phyloP scores from a whole-genome alignment of 2,329 filamentous ascomycete species.

The Aspergillus sp. region DNA sequence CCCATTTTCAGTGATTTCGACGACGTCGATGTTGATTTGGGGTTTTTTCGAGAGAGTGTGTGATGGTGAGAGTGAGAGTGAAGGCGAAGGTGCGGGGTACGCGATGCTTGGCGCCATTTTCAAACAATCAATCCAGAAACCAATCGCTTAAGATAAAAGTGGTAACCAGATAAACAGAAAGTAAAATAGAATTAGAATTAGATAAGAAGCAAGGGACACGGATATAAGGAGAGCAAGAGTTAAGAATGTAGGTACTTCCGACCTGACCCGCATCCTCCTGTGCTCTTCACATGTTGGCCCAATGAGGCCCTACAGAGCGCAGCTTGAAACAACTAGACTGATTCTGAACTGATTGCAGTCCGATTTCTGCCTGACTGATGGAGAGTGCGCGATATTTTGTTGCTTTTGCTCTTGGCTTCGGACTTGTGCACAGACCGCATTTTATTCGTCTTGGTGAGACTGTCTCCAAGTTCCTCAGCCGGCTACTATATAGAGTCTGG shows the following conservation, averaged over 20 bases:
- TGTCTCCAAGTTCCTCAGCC: not conserved
- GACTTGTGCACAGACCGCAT: not conserved
- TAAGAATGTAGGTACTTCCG: too few species aligned
- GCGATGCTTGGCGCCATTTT: conserved; percentile 1
- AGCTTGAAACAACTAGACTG: too few species aligned
- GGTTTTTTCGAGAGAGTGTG: not conserved
- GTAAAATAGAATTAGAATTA: too few species aligned
- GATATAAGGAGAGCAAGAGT: too few species aligned
- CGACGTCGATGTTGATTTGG: not conserved
- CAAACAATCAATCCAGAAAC: not conserved
- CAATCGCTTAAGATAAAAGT: too few species aligned
- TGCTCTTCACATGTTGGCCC: too few species aligned
- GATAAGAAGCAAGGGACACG: too few species aligned
- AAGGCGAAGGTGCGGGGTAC: not conserved
- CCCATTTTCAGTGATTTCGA: not conserved
- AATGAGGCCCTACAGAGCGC: too few species aligned
- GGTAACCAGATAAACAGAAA: too few species aligned
- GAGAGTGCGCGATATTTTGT: not conserved
- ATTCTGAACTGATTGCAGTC: not conserved
- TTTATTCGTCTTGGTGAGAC: not conserved
- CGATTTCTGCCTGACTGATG: not conserved
- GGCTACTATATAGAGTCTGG: too few species aligned
- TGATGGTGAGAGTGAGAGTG: not conserved
- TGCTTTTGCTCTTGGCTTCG: not conserved
- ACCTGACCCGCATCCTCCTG: too few species aligned